Base-by-base conservation (phyloP, 441 rosid genomes). In the Pelargonium australe region DNA sequence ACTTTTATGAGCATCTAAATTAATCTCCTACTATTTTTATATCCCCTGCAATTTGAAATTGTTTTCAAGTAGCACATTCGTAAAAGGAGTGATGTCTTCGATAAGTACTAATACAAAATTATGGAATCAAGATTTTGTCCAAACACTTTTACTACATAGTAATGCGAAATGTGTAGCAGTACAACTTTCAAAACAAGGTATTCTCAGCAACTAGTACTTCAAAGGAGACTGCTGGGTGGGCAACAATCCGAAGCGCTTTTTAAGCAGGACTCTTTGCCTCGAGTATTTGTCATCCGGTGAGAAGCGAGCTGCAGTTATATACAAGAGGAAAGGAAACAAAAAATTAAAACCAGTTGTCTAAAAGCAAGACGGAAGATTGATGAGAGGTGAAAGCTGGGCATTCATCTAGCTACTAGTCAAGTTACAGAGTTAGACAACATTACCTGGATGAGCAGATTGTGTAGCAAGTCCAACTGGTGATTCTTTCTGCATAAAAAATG, bases 181-280 rank as follows among this genome's bases (percentile, higher is more conserved):
- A 51, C 4, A 2, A 2, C 2, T 51, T 0, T 2, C 4, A 31
- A 31, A 31, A 31, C 34, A 31, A 31, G 34, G 0, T 7, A 13
- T 13, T 51, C 0, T 5, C n/a, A 16, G 7, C 7, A n/a, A 51
- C 11, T 16, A 51, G 14, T 51, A 51, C 57, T 51, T 51, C 16
- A 51, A 51, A 51, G 57, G 57, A 12, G 57, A 51, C 57, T 51
- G 57, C 57, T 51, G 57, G 16, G 57, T 51, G 3, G 57, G 57
- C 57, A 51, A 51, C 57, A 51, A 16, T n/a, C 57, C 57, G 11
- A 51, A 51, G 57, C 57, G 57, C 17, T 51, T 51, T 16, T 51
- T 51, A 14, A 51, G 57, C 57, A 51, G 57, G n/a, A 51, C 57
- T 51, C 57, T 51, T 16, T 51, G 57, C 57, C 57, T 51, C 17